These are phyloP conservation scores for Starmerella stigmatis DNA, from an alignment of 805 yeast species.

Conservation along the genomic window DNA sequence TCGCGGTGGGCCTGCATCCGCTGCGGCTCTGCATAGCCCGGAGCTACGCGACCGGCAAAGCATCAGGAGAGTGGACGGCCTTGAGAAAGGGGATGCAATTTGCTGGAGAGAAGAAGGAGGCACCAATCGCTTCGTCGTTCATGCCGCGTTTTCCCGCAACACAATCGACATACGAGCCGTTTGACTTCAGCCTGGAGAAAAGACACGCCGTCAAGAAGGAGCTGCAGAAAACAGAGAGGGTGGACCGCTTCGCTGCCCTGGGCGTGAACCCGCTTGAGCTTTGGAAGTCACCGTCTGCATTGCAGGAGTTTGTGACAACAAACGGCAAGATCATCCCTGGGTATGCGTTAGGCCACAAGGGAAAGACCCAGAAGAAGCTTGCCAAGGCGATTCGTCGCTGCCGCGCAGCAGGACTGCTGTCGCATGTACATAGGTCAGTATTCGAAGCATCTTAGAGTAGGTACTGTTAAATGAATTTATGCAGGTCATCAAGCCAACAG, in stretches of 20 bases:
- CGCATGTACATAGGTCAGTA: conserved; percentile 46
- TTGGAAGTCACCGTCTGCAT: conserved; percentile 59
- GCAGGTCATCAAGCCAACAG: too few relatives aligned
- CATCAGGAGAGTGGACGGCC: conserved; percentile 4
- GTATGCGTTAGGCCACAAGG: conserved; percentile 55
- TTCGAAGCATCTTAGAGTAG: conserved; percentile 11
- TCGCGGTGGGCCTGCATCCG: too few relatives aligned
- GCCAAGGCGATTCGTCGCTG: conserved; percentile 72
- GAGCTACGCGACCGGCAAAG: background rate
- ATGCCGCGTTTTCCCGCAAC: conserved; percentile 34
- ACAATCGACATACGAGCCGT: conserved; percentile 63
- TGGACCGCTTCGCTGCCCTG: conserved; percentile 22
- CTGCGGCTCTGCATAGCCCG: background rate
- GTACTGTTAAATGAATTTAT: background rate
- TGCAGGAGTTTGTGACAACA: conserved; percentile 54
- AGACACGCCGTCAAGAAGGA: conserved; percentile 38
- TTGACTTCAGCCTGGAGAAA: conserved; percentile 58
- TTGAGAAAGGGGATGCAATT: conserved; percentile 3
- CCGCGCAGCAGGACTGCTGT: conserved; percentile 67
- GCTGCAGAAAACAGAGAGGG: conserved; percentile 7
- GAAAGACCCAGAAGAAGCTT: conserved; percentile 57
- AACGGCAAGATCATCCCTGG: conserved; percentile 73
- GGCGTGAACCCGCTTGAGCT: conserved; percentile 51
- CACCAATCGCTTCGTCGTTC: conserved; percentile 11
- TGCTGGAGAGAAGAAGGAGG: conserved; percentile 5